phyloP scores from a whole-genome alignment of 1,284 basidiomycete species.

The Irpex lacteus region DNA sequence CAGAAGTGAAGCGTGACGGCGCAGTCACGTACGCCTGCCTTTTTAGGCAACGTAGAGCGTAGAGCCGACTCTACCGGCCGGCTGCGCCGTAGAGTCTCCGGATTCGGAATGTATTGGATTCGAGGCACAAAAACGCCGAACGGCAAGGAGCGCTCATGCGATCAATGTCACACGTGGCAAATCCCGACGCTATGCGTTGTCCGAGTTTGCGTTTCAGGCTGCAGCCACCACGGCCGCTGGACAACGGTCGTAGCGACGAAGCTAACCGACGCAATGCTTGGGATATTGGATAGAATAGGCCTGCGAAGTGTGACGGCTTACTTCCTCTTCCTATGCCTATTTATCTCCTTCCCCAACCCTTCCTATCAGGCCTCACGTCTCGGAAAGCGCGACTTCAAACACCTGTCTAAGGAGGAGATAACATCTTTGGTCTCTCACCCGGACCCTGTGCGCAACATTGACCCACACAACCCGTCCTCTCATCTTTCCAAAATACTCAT shows the following conservation, averaged over 20 bases:
- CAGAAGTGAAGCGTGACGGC: too few relatives aligned
- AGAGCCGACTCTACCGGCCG: too few relatives aligned
- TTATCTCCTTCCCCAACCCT: slow-evolving; percentile 7
- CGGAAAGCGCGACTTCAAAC: slow-evolving; percentile 35
- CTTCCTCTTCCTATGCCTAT: slow-evolving; percentile 8
- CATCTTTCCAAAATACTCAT: slow-evolving; percentile 83
- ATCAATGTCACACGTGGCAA: not conserved
- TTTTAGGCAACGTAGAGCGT: too few relatives aligned
- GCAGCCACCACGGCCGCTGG: not conserved
- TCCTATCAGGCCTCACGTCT: slow-evolving; percentile 18
- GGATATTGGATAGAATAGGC: not conserved
- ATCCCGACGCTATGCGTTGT: not conserved
- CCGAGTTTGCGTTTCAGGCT: not conserved
- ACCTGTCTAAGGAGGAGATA: slow-evolving; percentile 52
- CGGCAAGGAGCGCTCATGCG: not conserved
- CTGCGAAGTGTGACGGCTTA: not conserved
- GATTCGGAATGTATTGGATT: too few relatives aligned
- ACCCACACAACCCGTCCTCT: slow-evolving; percentile 60
- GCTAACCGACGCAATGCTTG: not conserved
- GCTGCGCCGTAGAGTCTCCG: too few relatives aligned
- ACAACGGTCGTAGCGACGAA: slow-evolving; percentile 4
- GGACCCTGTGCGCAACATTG: slow-evolving; percentile 66
- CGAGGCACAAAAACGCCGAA: too few relatives aligned
- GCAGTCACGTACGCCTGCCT: too few relatives aligned
- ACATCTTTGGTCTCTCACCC: slow-evolving; percentile 46